Conservation (phyloP, 768 basidiomycete genomes). For the Tephrocybe rancida region DNA sequence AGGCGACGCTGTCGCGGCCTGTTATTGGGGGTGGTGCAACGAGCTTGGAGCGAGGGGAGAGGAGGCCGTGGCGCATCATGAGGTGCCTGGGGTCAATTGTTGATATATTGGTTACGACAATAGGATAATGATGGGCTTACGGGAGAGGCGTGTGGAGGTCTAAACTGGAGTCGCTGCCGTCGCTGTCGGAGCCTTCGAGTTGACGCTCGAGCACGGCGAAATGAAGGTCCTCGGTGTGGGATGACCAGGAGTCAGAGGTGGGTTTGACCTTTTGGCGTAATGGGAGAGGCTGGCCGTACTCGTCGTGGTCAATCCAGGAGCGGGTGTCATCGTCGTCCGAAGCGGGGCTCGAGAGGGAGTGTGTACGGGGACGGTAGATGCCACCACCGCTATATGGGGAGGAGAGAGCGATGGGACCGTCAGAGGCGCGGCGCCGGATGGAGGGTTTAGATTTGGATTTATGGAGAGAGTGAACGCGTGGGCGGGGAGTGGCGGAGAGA, state of each 20-base stretch:
- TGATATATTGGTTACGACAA: neutral
- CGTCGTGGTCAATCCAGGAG: slow-evolving; percentile 24
- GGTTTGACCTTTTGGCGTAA: neutral
- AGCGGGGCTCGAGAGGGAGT: neutral
- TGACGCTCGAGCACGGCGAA: slow-evolving; percentile 16
- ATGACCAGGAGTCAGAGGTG: too few relatives aligned
- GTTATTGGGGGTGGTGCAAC: slow-evolving; percentile 23
- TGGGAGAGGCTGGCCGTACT: slow-evolving; percentile 14
- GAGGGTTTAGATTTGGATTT: too few relatives aligned
- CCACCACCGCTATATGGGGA: too few relatives aligned
- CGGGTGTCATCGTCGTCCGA: slow-evolving; percentile 22
- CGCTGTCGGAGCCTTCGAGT: slow-evolving; percentile 23
- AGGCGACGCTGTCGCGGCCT: slow-evolving; percentile 28
- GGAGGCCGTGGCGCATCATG: slow-evolving; percentile 67
- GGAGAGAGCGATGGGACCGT: too few relatives aligned
- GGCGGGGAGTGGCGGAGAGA: slow-evolving; percentile 24
- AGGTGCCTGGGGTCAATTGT: slow-evolving; percentile 44
- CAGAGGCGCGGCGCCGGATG: too few relatives aligned
- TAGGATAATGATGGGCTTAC: too few relatives aligned
- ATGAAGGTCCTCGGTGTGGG: too few relatives aligned
- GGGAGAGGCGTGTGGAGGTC: slow-evolving; percentile 72
- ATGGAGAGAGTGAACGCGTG: slow-evolving; percentile 4
- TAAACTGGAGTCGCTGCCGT: slow-evolving; percentile 55
- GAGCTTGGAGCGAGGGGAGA: slow-evolving; percentile 68
- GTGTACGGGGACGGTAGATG: neutral